These are phyloP conservation scores for Syncephalis plumigaleata DNA, from an alignment of 371 early-diverging fungal genomes.

Conservation along the genomic window DNA sequence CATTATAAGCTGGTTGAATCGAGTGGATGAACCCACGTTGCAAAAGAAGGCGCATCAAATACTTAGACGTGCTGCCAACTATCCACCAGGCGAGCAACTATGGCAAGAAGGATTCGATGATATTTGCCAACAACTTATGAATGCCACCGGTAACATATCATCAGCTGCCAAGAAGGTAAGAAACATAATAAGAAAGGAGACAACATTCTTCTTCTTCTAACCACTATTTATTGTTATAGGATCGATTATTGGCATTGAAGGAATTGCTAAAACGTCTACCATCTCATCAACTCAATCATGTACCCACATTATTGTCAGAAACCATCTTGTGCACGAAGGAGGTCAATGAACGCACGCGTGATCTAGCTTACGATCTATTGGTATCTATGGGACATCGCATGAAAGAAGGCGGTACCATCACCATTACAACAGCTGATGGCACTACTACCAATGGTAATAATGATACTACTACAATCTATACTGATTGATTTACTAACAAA, in stretches of 20 bases:
- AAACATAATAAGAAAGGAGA: background rate
- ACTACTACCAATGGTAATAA: constrained; percentile 20
- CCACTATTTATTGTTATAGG: constrained; percentile 6
- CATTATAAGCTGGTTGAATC: constrained; percentile 29
- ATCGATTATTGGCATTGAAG: constrained; percentile 40
- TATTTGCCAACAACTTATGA: constrained; percentile 28
- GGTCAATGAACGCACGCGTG: constrained; percentile 73
- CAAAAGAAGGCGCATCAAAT: constrained; percentile 94
- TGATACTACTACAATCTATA: background rate
- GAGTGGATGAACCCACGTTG: constrained; percentile 49
- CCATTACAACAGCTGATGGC: constrained; percentile 32
- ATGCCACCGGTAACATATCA: constrained; percentile 30
- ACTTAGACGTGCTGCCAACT: constrained; percentile 38
- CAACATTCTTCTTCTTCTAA: background rate
- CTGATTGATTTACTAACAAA: background rate
- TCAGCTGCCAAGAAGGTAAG: constrained; percentile 33
- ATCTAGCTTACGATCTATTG: constrained; percentile 64
- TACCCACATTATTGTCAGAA: constrained; percentile 76
- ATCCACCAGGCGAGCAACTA: constrained; percentile 22
- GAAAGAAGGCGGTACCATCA: constrained; percentile 52
- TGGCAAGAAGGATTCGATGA: constrained; percentile 18
- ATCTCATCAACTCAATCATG: constrained; percentile 49
- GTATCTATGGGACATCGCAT: constrained; percentile 79
- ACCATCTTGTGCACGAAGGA: constrained; percentile 87
- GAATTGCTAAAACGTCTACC: constrained; percentile 32